phyloP scores from a whole-genome alignment of 345 rosid genomes.

The Eucalyptus pauciflora region DNA sequence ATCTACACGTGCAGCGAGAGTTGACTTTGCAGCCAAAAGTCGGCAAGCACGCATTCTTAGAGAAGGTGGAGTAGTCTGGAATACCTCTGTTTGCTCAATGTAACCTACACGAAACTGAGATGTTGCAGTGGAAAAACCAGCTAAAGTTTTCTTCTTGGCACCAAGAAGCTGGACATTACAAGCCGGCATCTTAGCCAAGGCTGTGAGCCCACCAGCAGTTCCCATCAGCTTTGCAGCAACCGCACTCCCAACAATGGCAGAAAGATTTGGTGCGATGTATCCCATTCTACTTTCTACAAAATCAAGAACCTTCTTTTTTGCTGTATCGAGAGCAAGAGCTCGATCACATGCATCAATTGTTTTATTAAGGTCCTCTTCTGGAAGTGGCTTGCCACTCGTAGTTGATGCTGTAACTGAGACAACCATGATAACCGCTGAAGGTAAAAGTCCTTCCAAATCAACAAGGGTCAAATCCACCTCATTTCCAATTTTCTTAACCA shows the following conservation, averaged over 20 bases:
- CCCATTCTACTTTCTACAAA: constrained; percentile 97
- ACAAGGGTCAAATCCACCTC: constrained; percentile 86
- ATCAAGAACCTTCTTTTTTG: constrained; percentile 86
- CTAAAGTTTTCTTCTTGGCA: constrained; percentile 84
- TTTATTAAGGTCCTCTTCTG: constrained; percentile 77
- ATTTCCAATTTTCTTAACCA: constrained; percentile 81
- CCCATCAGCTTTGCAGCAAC: constrained; percentile 98
- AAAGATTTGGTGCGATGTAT: constrained; percentile 89
- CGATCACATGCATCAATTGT: constrained; percentile 81
- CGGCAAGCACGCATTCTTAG: constrained; percentile 69
- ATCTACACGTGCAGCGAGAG: constrained; percentile 84
- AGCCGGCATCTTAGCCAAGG: constrained; percentile 96
- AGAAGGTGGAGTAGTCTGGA: constrained; percentile 75
- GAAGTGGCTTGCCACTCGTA: constrained; percentile 85
- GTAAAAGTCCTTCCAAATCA: constrained; percentile 79
- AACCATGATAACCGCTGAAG: constrained; percentile 88
- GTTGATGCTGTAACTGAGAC: constrained; percentile 90
- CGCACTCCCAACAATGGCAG: constrained; percentile 89
- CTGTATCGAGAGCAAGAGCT: constrained; percentile 66
- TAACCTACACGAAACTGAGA: constrained; percentile 74
- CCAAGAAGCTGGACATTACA: constrained; percentile 95
- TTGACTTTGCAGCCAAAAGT: constrained; percentile 78
- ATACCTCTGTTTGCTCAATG: constrained; percentile 81
- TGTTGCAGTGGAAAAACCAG: constrained; percentile 92
- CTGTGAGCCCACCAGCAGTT: constrained; percentile 88